Percentiles rank a stretch among this genome's conserved stretches.
These are phyloP conservation scores for Mortierella sp. DNA, from an alignment of 371 early-diverging fungal genomes.

Conservation along the genomic window DNA sequence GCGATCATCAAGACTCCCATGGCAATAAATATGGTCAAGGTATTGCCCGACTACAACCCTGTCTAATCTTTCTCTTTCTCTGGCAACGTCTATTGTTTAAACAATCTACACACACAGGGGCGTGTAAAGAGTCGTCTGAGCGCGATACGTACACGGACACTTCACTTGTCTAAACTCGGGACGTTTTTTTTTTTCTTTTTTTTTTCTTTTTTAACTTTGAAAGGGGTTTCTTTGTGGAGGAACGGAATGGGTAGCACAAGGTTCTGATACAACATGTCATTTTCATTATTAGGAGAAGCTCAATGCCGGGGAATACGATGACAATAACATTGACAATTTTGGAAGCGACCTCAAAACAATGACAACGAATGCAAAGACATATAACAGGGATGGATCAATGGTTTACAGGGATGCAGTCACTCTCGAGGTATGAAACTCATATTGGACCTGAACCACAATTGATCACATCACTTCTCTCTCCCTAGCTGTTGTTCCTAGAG, in stretches of 20 bases:
- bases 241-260: background rate
- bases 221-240: background rate
- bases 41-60: conserved; percentile 13
- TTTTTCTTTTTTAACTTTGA: no score
- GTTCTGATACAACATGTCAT: background rate
- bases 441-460: background rate
- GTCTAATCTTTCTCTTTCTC: background rate
- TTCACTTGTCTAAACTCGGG: background rate
- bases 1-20: conserved; percentile 83
- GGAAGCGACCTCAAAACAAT: conserved; percentile 76
- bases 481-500: background rate
- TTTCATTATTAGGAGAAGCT: conserved; percentile 56
- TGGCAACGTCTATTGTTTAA: background rate
- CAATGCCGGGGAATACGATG: conserved; percentile 62
- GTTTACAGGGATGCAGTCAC: conserved; percentile 80
- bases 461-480: background rate
- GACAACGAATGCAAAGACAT: conserved; percentile 83
- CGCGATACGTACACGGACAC: background rate
- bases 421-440: conserved; percentile 62
- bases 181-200: no score
- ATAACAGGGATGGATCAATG: conserved; percentile 80
- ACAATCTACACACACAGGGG: no score
- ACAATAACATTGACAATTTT: conserved; percentile 62
- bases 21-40: conserved; percentile 65
- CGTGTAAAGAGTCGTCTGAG: no score